Evolutionary conservation across 208 protist genomes (phyloP).

Genomic region (Crithidia brevicula): DNA sequence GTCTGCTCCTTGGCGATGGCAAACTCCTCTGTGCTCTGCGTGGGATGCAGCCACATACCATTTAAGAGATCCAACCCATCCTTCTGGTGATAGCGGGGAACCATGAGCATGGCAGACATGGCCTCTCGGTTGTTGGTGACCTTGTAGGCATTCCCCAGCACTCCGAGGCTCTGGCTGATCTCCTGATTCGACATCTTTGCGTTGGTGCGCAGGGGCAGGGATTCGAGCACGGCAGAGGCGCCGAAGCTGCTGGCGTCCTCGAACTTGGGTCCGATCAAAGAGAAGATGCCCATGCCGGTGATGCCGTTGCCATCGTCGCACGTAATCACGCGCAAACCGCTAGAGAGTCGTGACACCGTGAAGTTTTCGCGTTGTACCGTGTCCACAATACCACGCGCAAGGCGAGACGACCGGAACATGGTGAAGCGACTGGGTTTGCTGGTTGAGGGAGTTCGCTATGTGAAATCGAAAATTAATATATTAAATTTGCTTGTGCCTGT

Average conservation of each 20-base stretch:
- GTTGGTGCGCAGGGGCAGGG: conserved; percentile 73
- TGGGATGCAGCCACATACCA: conserved; percentile 77
- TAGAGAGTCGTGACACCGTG: conserved; percentile 69
- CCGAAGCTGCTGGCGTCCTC: conserved; percentile 68
- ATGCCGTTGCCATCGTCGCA: conserved; percentile 84
- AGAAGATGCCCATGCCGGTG: conserved; percentile 89
- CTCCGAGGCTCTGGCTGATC: conserved; percentile 67
- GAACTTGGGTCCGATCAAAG: conserved; percentile 82
- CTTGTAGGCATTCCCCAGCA: conserved; percentile 81
- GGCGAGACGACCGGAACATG: conserved; percentile 56
- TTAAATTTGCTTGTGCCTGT: too few species aligned
- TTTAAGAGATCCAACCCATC: conserved; percentile 85
- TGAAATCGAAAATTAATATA: too few species aligned
- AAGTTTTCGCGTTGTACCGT: conserved; percentile 74
- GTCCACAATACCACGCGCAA: conserved; percentile 47
- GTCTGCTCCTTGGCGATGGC: conserved; percentile 65
- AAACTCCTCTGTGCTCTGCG: conserved; percentile 66
- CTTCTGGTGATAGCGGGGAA: conserved; percentile 78
- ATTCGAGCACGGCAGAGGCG: conserved; percentile 79
- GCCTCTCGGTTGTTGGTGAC: conserved; percentile 90
- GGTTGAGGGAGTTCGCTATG: neutral
- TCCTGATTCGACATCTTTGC: conserved; percentile 50
- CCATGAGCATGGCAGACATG: conserved; percentile 78
- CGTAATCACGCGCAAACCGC: conserved; percentile 85
- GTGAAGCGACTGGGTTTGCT: neutral